Conservation (phyloP, 495 filamentous ascomycete genomes). For the Penicillium dipodomyicola region DNA sequence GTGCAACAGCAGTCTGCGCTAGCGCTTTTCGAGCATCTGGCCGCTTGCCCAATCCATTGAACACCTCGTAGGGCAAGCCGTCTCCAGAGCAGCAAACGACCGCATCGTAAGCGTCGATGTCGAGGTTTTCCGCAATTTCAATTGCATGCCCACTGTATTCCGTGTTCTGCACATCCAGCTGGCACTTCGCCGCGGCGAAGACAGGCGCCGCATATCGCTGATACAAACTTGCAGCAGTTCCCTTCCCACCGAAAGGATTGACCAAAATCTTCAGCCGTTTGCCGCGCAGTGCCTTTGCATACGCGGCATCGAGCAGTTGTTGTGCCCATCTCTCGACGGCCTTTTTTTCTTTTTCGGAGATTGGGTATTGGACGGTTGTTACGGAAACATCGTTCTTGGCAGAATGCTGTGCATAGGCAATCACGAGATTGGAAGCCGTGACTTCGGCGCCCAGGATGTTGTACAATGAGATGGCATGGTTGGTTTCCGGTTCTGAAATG, state of each 20-base stretch:
- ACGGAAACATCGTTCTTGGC: constrained; percentile 57
- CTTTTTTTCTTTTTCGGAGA: constrained; percentile 51
- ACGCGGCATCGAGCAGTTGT: constrained; percentile 64
- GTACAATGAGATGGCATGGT: constrained; percentile 67
- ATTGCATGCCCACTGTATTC: constrained; percentile 71
- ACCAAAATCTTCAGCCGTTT: constrained; percentile 84
- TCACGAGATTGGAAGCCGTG: constrained; percentile 57
- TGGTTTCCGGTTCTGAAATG: constrained; percentile 28
- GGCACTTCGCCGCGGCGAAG: constrained; percentile 76
- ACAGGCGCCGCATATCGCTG: constrained; percentile 73
- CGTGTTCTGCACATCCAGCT: constrained; percentile 73
- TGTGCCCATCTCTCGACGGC: constrained; percentile 58
- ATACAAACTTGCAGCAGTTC: constrained; percentile 72
- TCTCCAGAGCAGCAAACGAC: constrained; percentile 90
- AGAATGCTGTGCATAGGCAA: constrained; percentile 66
- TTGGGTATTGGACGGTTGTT: constrained; percentile 57
- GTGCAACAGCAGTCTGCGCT: constrained; percentile 75
- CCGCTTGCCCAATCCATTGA: constrained; percentile 83
- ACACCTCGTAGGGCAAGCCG: constrained; percentile 87
- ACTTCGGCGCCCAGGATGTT: constrained; percentile 81
- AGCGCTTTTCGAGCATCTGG: constrained; percentile 72
- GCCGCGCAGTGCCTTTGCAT: constrained; percentile 64
- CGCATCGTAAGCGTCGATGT: constrained; percentile 76
- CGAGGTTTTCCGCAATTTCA: constrained; percentile 73
- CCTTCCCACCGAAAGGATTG: constrained; percentile 87